Percentiles rank a stretch among this genome's conserved stretches.
Conservation (phyloP, 768 basidiomycete genomes). For the Pisolithus marmoratus region DNA sequence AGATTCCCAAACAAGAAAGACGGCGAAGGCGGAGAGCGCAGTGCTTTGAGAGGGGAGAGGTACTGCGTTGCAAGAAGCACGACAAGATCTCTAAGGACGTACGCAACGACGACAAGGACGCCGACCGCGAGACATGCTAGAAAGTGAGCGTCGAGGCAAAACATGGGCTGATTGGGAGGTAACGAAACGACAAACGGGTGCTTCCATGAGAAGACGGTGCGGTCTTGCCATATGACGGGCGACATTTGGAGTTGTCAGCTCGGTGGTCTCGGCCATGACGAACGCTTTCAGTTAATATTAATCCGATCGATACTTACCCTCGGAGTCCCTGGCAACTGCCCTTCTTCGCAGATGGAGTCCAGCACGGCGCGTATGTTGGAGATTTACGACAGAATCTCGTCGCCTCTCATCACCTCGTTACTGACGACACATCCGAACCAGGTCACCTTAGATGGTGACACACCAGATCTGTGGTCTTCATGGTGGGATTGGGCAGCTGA, state of each 20-base stretch:
- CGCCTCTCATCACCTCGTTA: slow-evolving; percentile 26
- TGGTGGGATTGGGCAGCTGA: slow-evolving; percentile 35
- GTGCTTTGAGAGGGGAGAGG: slow-evolving; percentile 41
- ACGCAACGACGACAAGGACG: slow-evolving; percentile 2
- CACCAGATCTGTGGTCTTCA: slow-evolving; percentile 21
- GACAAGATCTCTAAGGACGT: slow-evolving; percentile 33
- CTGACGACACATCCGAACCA: slow-evolving; percentile 49
- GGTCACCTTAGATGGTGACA: slow-evolving; percentile 17
- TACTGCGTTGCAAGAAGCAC: slow-evolving; percentile 39
- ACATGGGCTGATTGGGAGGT: not conserved
- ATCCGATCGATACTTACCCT: no score
- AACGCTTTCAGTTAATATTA: no score
- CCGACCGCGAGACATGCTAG: not conserved
- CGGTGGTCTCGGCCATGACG: not conserved
- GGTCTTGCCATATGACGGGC: no score
- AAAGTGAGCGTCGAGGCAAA: not conserved
- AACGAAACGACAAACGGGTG: not conserved
- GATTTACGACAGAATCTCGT: slow-evolving; percentile 16
- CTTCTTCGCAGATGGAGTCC: not conserved
- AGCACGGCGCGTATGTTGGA: slow-evolving; percentile 1
- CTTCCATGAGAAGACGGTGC: not conserved
- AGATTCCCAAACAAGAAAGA: slow-evolving; percentile 51
- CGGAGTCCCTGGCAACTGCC: not conserved
- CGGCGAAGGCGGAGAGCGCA: slow-evolving; percentile 40
- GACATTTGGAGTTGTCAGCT: not conserved